Evolutionary conservation across 306 rosid species (phyloP), one percentile per base, ranked within the genome.

Genomic region (Senna tora): DNA sequence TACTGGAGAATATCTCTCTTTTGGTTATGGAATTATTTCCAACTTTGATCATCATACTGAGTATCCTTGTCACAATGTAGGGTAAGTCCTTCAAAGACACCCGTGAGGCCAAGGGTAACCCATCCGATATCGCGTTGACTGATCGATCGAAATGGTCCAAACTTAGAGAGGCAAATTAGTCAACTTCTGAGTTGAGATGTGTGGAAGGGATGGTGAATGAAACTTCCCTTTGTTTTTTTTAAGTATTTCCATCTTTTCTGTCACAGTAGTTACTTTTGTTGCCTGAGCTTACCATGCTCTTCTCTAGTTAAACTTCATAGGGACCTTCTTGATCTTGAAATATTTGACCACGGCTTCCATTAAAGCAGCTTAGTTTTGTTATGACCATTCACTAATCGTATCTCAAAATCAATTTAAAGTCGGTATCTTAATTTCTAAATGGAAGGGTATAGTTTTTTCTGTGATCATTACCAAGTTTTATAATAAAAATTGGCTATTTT

Each of bases 11-110:
- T 32, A n/a, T 22, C 28, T n/a, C 71, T 41, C 57, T 7, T 9
- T 36, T 6, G 21, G 19, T 32, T 47, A 69, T 58, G 42, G 32
- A 67, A 77, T 21, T 52, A 51, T 55, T 16, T 52, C 8, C n/a
- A n/a, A 19, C 51, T 43, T 66, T 38, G 58, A 19, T 77, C 22
- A 7, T 59, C 30, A 3, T 25, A 9, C 58, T 67, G 46, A 46
- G 12, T 77, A 54, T 67, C 62, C 55, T 74, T 64, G 47, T 16
- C 64, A 56, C 74, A 69, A 67, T 84, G 61, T 69, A 94, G 99
- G 91, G 95, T 94, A 53, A 94, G 99, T 82, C 99, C 99, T 32
- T 94, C 99, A 4, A 94, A 94, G 92, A 94, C 99, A 8, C 99
- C 99, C 0, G 99, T 94, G 73, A 84, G 96, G 83, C 87, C 99